Evolutionary conservation across 2,329 filamentous ascomycete genomes (phyloP), one percentile per base, ranked within the genome.

Genomic region (Talaromyces sp.): DNA sequence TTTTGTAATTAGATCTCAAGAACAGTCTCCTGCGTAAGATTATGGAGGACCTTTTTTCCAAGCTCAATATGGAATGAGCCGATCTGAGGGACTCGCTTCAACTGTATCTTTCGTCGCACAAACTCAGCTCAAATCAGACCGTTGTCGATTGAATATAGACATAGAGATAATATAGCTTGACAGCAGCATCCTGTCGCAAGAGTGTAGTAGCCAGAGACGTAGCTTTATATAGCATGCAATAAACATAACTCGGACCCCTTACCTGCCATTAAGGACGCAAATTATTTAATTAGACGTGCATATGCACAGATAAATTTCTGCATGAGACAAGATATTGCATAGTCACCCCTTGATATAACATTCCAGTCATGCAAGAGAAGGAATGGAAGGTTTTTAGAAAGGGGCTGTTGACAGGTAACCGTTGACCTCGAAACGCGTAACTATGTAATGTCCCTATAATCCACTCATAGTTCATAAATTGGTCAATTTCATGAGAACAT

Each of bases 291-390:
- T n/a, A 31, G 6, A 45, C 37, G 22, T 59, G 56, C 56, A 59
- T 59, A 45, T 39, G 33, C 52, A 45, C 19, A 59, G 15, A 4
- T 2, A 59, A 31, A 25, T 43, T 33, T 31, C 33, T 39, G 56
- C 56, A 59, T 33, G 45, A 31, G 31, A 31, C 33, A 31, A 59
- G 22, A n/a, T 43, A 43, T 25, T 59, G 37, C 56, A 33, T 39
- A 45, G 1, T 13, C 17, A 31, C 3, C 56, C 37, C 56, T 59
- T n/a, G 11, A 13, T 7, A 3, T n/a, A 15, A 57, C 39, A 63
- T 63, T 63, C 50, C 50, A 63, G 50, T 57, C 52, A 66, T 62
- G 64, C 50, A 66, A 66, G 41, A 66, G 64, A 66, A 62, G 64
- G 52, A 66, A 62, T 62, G 50, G 64, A 66, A 62, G 33, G n/a